Base-by-base conservation (phyloP, 1,284 basidiomycete species). In the Puccinia horiana region DNA sequence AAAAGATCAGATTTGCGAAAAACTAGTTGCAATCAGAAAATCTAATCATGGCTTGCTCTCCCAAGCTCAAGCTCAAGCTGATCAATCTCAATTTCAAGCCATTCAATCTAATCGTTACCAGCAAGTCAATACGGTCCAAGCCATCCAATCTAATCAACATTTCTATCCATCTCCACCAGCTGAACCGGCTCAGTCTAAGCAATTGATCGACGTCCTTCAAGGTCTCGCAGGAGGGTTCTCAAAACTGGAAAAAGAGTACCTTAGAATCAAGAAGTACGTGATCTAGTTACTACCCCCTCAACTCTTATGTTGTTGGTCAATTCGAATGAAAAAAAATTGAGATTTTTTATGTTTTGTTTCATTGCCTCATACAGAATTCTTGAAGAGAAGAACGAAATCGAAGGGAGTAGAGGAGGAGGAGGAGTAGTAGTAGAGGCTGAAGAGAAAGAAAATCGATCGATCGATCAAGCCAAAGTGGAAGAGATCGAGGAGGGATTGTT, bases 201-300 rank as follows among this genome's bases (percentile, higher is more conserved):
- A 40, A 65, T 29, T 65, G 35, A 18, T 40, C 18, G 35, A 65
- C 35, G 42, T 44, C 23, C 42, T 70, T n/a, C 69, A 70, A n/a
- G 69, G 47, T 47, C 69, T 70, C 42, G 49, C 29, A 49, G 69
- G 69, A 20, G 69, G 69, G 2, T 70, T 70, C 42, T 16, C 29
- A 18, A 70, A 35, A 42, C 26, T 70, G 6, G 69, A 70, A 42
- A 70, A n/a, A n/a, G 69, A 70, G 42, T 70, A 70, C 18, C 12
- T 29, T n/a, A 42, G 42, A 29, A 47, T 70, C 23, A 70, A 49
- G 49, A 52, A 70, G 69, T 49, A 18, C n/a, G 69, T 49, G 23
- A 16, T 23, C 11, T 40, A 6, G 32, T 23, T 65, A 65, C 61
- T 14, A 65, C 16, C 35, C 6, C 40, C 35, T 8, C 35, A 23